Percentiles rank a stretch among this genome's conserved stretches.
Conservation (phyloP, 768 basidiomycete species). For the Myochromella boudieri region DNA sequence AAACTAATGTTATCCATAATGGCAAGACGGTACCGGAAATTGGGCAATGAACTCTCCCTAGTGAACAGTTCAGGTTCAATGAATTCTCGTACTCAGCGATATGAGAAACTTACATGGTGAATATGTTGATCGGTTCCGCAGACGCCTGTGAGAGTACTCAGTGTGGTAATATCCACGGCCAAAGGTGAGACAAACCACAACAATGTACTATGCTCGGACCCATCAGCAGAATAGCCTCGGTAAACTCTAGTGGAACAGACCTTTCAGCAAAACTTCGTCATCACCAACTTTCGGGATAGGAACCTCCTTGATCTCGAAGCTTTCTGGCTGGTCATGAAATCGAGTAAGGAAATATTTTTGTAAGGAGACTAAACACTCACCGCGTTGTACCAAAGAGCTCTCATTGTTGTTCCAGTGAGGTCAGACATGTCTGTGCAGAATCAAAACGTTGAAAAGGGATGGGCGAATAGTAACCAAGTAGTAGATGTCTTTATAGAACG, state of each 20-base stretch:
- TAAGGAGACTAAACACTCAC: conserved; percentile 30
- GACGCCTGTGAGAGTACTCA: conserved; percentile 35
- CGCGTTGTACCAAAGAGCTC: conserved; percentile 63
- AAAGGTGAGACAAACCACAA: conserved; percentile 34
- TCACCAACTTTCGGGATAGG: conserved; percentile 65
- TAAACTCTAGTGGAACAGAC: conserved; percentile 18
- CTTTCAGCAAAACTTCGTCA: conserved; percentile 77
- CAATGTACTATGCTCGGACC: conserved; percentile 31
- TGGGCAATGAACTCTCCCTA: conserved; percentile 63
- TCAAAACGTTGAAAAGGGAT: neutral
- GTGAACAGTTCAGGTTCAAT: neutral
- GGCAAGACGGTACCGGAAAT: conserved; percentile 43
- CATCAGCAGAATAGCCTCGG: conserved; percentile 8
- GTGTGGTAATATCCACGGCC: neutral
- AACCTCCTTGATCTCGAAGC: conserved; percentile 68
- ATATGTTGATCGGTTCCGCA: conserved; percentile 67
- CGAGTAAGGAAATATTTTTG: conserved; percentile 12
- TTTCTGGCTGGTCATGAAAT: conserved; percentile 46
- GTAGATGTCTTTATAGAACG: conserved; percentile 3
- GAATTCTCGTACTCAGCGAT: too few species aligned
- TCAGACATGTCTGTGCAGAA: conserved; percentile 39
- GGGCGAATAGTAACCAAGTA: too few species aligned
- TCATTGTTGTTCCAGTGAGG: conserved; percentile 47
- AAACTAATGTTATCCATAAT: conserved; percentile 1
- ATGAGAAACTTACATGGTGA: conserved; percentile 45